Evolutionary conservation across 2,329 filamentous ascomycete species (phyloP).

Genomic region (Epichloe typhina): DNA sequence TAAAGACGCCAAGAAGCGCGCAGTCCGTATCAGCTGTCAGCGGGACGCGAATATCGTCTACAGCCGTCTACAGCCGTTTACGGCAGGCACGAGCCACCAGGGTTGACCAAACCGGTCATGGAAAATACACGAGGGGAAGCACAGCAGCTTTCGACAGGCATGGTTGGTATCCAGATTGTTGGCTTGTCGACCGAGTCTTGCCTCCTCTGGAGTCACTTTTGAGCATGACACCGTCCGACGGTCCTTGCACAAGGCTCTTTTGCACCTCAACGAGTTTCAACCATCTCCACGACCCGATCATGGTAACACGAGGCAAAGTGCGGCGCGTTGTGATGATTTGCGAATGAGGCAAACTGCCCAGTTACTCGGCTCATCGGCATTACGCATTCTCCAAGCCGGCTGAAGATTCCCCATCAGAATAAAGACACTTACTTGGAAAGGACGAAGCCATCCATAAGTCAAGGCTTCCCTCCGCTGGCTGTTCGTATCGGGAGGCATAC

Average conservation of each 20-base stretch:
- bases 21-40: constrained; percentile 2
- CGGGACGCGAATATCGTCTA: constrained; percentile 1
- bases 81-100: constrained; percentile 3
- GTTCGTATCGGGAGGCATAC: background rate
- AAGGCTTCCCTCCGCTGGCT: background rate
- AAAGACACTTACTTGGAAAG: background rate
- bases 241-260: constrained; percentile 1
- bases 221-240: background rate
- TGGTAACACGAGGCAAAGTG: background rate
- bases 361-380: background rate
- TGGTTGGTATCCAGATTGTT: too few species aligned
- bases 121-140: background rate
- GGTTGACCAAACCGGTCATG: background rate
- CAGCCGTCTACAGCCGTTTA: constrained; percentile 1
- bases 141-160: background rate
- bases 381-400: background rate
- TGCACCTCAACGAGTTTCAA: constrained; percentile 1
- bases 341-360: background rate
- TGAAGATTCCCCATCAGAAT: background rate
- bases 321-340: background rate
- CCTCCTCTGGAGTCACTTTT: background rate
- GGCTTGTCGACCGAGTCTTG: background rate
- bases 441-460: background rate
- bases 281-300: background rate
- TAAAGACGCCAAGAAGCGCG: background rate